These are phyloP conservation scores for Tylopilus intermedius DNA, from an alignment of 768 basidiomycete species.

Conservation along the genomic window DNA sequence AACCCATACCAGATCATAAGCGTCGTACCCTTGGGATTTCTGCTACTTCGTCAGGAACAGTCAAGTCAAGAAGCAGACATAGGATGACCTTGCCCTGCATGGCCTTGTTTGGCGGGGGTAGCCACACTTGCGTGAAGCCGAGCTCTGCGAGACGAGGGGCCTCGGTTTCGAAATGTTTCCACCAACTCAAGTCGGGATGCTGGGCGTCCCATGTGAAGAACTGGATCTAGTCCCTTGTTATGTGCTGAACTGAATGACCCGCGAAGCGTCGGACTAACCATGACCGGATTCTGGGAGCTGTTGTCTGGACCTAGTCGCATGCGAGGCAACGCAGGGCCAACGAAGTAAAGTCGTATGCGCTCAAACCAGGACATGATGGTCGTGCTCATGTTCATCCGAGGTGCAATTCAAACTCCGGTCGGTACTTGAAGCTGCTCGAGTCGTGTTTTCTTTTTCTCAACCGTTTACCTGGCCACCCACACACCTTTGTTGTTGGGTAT, in stretches of 20 bases:
- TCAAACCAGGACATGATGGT: conserved; percentile 20
- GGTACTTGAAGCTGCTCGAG: neutral
- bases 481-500: conserved; percentile 42
- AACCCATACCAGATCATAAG: conserved; percentile 68
- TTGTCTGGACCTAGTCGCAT: conserved; percentile 60
- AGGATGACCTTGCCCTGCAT: conserved; percentile 44
- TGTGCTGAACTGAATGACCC: neutral
- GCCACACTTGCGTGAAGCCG: conserved; percentile 78
- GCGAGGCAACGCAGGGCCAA: conserved; percentile 42
- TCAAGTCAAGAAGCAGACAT: neutral
- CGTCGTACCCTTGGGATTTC: conserved; percentile 78
- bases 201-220: conserved; percentile 81
- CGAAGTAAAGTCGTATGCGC: conserved; percentile 17
- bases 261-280: conserved; percentile 43
- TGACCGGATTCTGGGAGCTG: conserved; percentile 51
- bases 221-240: conserved; percentile 47
- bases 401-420: conserved; percentile 25
- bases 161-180: conserved; percentile 67
- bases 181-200: conserved; percentile 65
- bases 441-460: conserved; percentile 13
- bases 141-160: conserved; percentile 57
- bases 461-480: conserved; percentile 43
- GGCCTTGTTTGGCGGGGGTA: conserved; percentile 81
- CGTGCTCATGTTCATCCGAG: conserved; percentile 8
- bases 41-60: conserved; percentile 25